Conservation (phyloP, 306 rosid genomes). For the Canavalia ensiformis region DNA sequence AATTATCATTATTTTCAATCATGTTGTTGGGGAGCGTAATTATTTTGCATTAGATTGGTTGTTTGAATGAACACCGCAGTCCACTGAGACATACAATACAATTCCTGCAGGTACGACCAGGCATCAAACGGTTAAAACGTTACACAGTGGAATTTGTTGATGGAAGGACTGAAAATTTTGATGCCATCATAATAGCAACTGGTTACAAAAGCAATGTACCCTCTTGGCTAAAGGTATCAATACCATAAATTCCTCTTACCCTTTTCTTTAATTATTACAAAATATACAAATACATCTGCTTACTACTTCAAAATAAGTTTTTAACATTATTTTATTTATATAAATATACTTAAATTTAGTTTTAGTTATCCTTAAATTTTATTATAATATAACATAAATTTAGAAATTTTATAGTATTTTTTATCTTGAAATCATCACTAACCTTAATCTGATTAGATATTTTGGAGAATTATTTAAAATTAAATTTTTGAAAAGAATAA, state of each 20-base stretch:
- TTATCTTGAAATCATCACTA: too few species aligned
- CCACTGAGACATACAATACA: conserved; percentile 9
- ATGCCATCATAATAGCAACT: conserved; percentile 89
- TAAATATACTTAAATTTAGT: too few species aligned
- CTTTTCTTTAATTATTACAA: neutral
- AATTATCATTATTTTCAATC: conserved; percentile 25
- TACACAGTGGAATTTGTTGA: conserved; percentile 74
- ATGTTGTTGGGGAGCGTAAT: conserved; percentile 40
- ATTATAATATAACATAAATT: too few species aligned
- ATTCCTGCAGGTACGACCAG: conserved; percentile 72
- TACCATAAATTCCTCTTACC: neutral
- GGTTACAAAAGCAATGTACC: conserved; percentile 99
- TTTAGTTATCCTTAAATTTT: too few species aligned
- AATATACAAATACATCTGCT: neutral
- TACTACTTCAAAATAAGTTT: too few species aligned
- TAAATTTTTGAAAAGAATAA: too few species aligned
- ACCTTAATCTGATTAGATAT: too few species aligned
- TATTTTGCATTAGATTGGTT: conserved; percentile 35
- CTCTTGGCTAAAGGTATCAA: conserved; percentile 86
- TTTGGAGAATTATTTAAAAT: too few species aligned
- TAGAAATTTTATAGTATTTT: too few species aligned
- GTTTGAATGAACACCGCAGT: conserved; percentile 24
- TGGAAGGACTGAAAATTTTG: conserved; percentile 73
- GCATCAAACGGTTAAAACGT: conserved; percentile 77
- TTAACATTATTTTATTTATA: too few species aligned